Base-by-base conservation (phyloP, 441 rosid genomes). In the Populus tomentosa region DNA sequence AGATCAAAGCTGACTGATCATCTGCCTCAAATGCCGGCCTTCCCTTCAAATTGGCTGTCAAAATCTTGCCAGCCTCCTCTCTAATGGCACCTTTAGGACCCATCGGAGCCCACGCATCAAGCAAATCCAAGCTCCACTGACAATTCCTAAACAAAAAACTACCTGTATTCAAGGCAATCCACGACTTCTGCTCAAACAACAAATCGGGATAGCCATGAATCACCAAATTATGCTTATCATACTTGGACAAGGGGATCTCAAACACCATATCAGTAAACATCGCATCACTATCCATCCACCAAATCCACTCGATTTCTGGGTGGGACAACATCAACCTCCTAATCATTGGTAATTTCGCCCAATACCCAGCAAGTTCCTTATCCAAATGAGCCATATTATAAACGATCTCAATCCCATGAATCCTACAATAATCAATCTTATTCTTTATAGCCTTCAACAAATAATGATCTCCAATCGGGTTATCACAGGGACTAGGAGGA, bases 231-330 rank as follows among this genome's bases (percentile, higher is more conserved):
- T 91, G 90, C 67, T 89, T 80, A 50, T 83, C 80, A 69, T 95
- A 95, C 86, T 90, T 90, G 53, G 80, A 71, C 42, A 89, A 71
- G 0, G 99, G 99, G 80, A 95, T 85, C 89, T 95, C 93, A 82
- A 95, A 95, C 77, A 92, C 93, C 85, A 95, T 92, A 75, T 95
- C 99, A n/a, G 99, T 93, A 76, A 93, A 95, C 88, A 92, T 83
- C 2, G 98, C 98, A 86, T 95, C 98, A 84, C 98, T 94, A 53
- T 94, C 98, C 97, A 94, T 92, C 98, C 98, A 94, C 97, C 97
- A 94, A 82, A 94, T 91, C 98, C 97, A 95, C 84, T 95, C 98
- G 23, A 95, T 86, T 77, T 95, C 97, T 0, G 98, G 98, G 77
- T 95, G 99, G 36, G 98, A 95, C 78, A 95, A 28, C 97, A 95